These are phyloP conservation scores for Ophiostoma piceae DNA, from an alignment of 2,329 filamentous ascomycete genomes.

Conservation along the genomic window DNA sequence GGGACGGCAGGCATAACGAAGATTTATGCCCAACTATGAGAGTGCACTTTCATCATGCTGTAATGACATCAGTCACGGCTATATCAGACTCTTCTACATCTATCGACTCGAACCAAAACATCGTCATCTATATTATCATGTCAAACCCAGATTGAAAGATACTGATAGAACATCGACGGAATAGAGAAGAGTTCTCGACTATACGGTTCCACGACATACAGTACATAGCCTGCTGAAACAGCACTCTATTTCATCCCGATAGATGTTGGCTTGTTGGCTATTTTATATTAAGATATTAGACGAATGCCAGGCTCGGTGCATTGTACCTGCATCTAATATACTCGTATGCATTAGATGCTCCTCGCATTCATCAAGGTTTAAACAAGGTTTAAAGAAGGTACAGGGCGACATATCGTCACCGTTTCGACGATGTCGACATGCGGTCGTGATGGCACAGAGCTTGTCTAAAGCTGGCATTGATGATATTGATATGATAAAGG, in stretches of 20 bases:
- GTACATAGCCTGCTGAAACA: slow-evolving; percentile 16
- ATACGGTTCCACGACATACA: neutral
- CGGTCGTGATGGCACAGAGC: neutral
- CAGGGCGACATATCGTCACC: neutral
- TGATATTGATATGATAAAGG: too few relatives aligned
- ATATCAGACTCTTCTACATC: too few relatives aligned
- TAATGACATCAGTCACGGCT: too few relatives aligned
- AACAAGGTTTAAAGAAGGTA: too few relatives aligned
- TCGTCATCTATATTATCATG: neutral
- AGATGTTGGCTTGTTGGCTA: neutral
- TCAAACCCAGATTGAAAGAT: too few relatives aligned
- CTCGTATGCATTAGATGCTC: neutral
- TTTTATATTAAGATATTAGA: neutral
- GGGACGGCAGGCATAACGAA: too few relatives aligned
- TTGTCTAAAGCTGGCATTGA: neutral
- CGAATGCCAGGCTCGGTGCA: neutral
- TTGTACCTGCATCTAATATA: neutral
- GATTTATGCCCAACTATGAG: too few relatives aligned
- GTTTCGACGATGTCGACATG: neutral
- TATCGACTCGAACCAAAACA: too few relatives aligned
- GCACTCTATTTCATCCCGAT: neutral
- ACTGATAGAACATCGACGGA: neutral
- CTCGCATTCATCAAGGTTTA: neutral
- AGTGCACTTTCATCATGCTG: too few relatives aligned
- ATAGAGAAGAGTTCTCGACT: neutral